Percentiles rank a stretch among this genome's conserved stretches.
Conservation (phyloP, 2,329 filamentous ascomycete genomes). For the Penicillium sp. region DNA sequence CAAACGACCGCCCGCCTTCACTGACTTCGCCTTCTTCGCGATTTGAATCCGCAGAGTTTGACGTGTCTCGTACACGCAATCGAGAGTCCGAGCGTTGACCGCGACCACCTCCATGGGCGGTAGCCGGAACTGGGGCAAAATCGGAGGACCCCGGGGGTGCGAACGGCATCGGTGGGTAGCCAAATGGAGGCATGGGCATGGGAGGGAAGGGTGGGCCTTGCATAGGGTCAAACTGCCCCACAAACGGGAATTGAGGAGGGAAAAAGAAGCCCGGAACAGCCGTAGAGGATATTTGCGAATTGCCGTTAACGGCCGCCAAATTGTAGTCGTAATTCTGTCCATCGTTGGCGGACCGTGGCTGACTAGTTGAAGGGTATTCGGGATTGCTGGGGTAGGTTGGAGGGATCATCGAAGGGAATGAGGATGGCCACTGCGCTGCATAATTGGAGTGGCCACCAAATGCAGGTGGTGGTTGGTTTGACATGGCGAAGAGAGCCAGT, state of each 20-base stretch:
- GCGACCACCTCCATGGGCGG: not conserved
- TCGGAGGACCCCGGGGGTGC: conserved; percentile 14
- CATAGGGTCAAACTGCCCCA: conserved; percentile 32
- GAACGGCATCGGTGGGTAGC: conserved; percentile 18
- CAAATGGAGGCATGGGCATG: conserved; percentile 23
- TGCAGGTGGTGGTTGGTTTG: conserved; percentile 45
- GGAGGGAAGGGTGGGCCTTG: conserved; percentile 33
- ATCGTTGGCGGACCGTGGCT: conserved; percentile 17
- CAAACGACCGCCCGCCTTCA: conserved; percentile 45
- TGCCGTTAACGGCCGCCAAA: conserved; percentile 24
- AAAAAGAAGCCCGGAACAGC: conserved; percentile 17
- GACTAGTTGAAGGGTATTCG: conserved; percentile 22
- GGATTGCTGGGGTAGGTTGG: conserved; percentile 25
- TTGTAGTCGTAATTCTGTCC: conserved; percentile 20
- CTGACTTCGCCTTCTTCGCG: conserved; percentile 73
- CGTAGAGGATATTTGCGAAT: conserved; percentile 26
- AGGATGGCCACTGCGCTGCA: conserved; percentile 36
- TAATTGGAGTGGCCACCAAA: conserved; percentile 39
- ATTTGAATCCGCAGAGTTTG: conserved; percentile 38
- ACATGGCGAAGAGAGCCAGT: conserved; percentile 35
- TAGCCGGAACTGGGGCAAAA: conserved; percentile 1
- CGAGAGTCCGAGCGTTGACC: conserved; percentile 1
- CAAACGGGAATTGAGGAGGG: conserved; percentile 29
- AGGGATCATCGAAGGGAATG: conserved; percentile 26
- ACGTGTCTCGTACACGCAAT: conserved; percentile 16